Base-by-base conservation (phyloP, 2,329 filamentous ascomycete genomes). In the Helminthosporium solani region DNA sequence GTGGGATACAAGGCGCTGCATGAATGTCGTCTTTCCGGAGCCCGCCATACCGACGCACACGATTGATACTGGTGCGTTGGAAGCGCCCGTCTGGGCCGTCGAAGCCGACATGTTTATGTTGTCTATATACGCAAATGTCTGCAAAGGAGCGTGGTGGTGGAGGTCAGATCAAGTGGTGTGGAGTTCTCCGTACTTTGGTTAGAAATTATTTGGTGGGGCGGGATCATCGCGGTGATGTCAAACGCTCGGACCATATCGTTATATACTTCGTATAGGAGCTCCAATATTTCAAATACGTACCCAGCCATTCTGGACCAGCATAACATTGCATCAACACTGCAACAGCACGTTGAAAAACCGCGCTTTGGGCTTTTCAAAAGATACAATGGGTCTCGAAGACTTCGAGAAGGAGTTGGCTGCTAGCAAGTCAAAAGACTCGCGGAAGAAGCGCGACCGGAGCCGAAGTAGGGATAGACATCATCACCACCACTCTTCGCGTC, bases 21-120 rank as follows among this genome's bases (percentile, higher is more conserved):
- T 97, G 68, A 99, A 99, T 0, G 95, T 99, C n/a, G 94, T 99
- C 78, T 99, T 99, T 64, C 94, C 94, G 14, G 90, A 95, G 61
- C 94, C 92, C 63, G 94, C 94, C 92, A 97, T 97, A 77, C 94
- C 94, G 39, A 99, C 85, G 71, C 91, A 96, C 62, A 97, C 90
- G 49, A 99, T 85, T 51, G 88, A 83, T 36, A 89, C 85, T 33
- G 90, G 88, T 2, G 56, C 40, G 21, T 55, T 21, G 45, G 57
- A 48, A 31, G 46, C 42, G 9, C 45, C 35, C 23, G 47, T 20
- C 44, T 58, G 41, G 21, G 44, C 35, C 20, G 50, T 18, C 27
- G 62, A 38, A 37, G 70, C 61, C 52, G 76, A 70, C 71, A 80
- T 79, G 44, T 28, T 70, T n/a, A n/a, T n/a, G 14, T 12, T n/a